Percentiles rank a stretch among this genome's conserved stretches.
phyloP scores from a whole-genome alignment of 768 basidiomycete genomes.

The Lactifluus pinguis region DNA sequence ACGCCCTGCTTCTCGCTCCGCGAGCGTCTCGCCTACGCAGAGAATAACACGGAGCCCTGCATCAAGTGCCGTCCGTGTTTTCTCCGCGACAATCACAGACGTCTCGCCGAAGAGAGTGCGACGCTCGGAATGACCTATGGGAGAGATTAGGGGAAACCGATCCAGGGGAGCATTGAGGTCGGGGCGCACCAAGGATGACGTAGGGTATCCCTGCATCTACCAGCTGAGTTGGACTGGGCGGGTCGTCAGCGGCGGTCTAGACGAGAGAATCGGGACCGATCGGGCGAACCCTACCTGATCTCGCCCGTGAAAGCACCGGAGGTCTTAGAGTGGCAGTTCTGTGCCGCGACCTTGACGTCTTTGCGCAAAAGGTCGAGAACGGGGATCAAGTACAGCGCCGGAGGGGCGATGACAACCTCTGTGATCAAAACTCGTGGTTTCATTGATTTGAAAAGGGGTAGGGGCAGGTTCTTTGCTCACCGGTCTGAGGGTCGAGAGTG shows the following conservation, averaged over 20 bases:
- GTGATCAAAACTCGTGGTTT: constrained; percentile 14
- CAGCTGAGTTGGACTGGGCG: constrained; percentile 66
- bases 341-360: constrained; percentile 75
- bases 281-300: constrained; percentile 54
- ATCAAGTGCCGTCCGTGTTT: constrained; percentile 77
- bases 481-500: constrained; percentile 64
- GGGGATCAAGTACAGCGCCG: constrained; percentile 77
- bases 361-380: constrained; percentile 52
- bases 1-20: constrained; percentile 70
- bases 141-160: constrained; percentile 3
- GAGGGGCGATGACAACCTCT: constrained; percentile 95
- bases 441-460: constrained; percentile 1
- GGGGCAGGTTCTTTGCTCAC: constrained; percentile 33
- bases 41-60: constrained; percentile 79
- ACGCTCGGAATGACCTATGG: constrained; percentile 87
- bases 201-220: constrained; percentile 80
- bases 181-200: constrained; percentile 72
- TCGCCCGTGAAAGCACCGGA: constrained; percentile 95
- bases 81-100: constrained; percentile 72
- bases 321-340: constrained; percentile 81
- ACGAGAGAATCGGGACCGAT: not conserved
- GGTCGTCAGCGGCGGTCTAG: not conserved
- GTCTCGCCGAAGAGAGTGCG: constrained; percentile 88
- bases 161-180: not conserved
- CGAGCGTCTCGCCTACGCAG: constrained; percentile 91